These are phyloP conservation scores for Hyphodiscus hymeniophilus DNA, from an alignment of 495 filamentous ascomycete genomes.

Conservation along the genomic window DNA sequence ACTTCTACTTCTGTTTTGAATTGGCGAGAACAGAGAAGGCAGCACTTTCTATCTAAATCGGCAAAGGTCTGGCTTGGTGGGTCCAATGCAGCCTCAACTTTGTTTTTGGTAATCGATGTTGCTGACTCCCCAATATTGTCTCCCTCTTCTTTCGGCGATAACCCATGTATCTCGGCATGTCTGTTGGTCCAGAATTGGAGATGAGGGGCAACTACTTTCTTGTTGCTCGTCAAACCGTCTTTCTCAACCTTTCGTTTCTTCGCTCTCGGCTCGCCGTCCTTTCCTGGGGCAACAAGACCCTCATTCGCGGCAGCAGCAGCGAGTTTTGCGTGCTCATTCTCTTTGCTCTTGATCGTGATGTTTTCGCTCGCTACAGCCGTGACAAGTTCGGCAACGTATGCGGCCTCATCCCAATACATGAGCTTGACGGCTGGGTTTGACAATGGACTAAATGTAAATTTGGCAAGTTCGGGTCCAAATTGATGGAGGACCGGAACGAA, in stretches of 20 bases:
- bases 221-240: conserved; percentile 27
- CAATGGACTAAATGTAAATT: conserved; percentile 65
- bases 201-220: conserved; percentile 51
- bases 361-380: conserved; percentile 43
- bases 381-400: conserved; percentile 59
- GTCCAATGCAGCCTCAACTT: neutral
- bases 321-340: conserved; percentile 20
- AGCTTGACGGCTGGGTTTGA: conserved; percentile 61
- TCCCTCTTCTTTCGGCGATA: conserved; percentile 19
- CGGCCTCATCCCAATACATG: conserved; percentile 79
- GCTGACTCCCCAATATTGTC: conserved; percentile 14
- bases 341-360: conserved; percentile 24
- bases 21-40: conserved; percentile 66
- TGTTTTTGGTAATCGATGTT: conserved; percentile 20
- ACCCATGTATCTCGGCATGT: conserved; percentile 73
- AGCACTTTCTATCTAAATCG: conserved; percentile 62
- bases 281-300: conserved; percentile 28
- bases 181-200: conserved; percentile 86
- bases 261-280: conserved; percentile 41
- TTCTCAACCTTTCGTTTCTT: conserved; percentile 65
- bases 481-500: conserved; percentile 69
- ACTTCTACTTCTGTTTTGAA: conserved; percentile 64
- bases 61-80: conserved; percentile 54
- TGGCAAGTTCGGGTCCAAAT: conserved; percentile 37
- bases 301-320: conserved; percentile 32